phyloP scores from a whole-genome alignment of 805 yeast species.

The Saturnispora hagleri region DNA sequence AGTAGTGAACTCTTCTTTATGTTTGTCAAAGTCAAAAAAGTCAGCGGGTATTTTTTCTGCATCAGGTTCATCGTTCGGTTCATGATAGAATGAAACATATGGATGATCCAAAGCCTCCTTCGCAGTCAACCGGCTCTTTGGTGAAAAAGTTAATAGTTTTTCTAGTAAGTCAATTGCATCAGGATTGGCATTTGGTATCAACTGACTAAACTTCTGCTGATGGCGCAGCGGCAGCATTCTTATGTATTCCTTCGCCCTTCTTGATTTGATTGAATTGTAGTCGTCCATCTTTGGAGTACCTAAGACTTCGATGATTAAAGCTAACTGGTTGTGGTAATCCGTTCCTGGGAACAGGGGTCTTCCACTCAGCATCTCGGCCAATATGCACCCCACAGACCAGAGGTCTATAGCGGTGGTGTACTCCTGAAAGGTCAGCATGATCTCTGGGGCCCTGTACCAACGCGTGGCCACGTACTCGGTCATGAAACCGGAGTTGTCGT shows the following conservation, averaged over 20 bases:
- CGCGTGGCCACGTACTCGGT: constrained; percentile 97
- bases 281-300: constrained; percentile 86
- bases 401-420: constrained; percentile 93
- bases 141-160: constrained; percentile 74
- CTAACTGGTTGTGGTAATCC: constrained; percentile 86
- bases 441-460: constrained; percentile 97
- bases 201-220: constrained; percentile 44
- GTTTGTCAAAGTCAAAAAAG: constrained; percentile 81
- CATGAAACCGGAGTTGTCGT: constrained; percentile 71
- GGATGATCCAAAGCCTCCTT: constrained; percentile 81
- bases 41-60: constrained; percentile 77
- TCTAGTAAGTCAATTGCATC: constrained; percentile 58
- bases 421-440: constrained; percentile 88
- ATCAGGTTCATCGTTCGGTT: constrained; percentile 86
- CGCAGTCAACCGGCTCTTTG: constrained; percentile 73
- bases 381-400: constrained; percentile 94
- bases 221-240: constrained; percentile 65
- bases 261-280: constrained; percentile 62
- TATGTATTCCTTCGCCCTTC: constrained; percentile 83
- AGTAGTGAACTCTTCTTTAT: constrained; percentile 68
- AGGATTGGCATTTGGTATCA: constrained; percentile 50
- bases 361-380: constrained; percentile 83
- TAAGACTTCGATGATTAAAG: constrained; percentile 71
- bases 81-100: constrained; percentile 81
- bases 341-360: constrained; percentile 89